Conservation (phyloP, 176 grass and related monocot species). For the Hordeum marinum region DNA sequence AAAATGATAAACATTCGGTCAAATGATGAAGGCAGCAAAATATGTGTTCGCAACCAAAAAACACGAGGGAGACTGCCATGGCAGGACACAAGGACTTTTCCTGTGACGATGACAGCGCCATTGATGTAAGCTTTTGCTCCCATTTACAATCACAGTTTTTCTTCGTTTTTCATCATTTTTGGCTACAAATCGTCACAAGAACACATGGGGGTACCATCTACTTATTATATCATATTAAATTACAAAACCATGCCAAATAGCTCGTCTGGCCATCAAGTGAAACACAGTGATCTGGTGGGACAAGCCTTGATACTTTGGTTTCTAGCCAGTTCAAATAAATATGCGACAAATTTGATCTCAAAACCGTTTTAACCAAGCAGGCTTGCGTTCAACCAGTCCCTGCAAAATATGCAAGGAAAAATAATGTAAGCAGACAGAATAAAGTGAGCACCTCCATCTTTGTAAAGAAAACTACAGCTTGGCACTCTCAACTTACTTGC, state of each 20-base stretch:
- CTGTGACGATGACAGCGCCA: too few relatives aligned
- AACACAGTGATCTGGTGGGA: neutral
- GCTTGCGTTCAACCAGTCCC: conserved; percentile 83
- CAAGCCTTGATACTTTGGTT: neutral
- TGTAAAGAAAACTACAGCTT: neutral
- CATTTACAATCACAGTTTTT: neutral
- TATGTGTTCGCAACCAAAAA: neutral
- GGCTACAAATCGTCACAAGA: neutral
- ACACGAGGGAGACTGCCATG: neutral
- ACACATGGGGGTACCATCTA: neutral
- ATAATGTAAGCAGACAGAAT: neutral
- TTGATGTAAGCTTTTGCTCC: neutral
- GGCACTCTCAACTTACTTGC: conserved; percentile 60
- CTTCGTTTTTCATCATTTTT: neutral
- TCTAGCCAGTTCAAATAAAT: conserved; percentile 10
- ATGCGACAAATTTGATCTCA: conserved; percentile 1
- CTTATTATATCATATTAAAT: conserved; percentile 28
- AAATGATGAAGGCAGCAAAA: neutral
- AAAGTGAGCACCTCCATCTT: neutral
- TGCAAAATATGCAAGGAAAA: conserved; percentile 34
- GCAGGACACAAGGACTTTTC: neutral
- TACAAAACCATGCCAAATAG: conserved; percentile 9
- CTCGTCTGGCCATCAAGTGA: neutral
- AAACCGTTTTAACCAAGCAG: conserved; percentile 58
- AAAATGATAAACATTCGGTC: neutral